Conservation (phyloP, 345 rosid genomes). For the Chamaenerion angustifolium region DNA sequence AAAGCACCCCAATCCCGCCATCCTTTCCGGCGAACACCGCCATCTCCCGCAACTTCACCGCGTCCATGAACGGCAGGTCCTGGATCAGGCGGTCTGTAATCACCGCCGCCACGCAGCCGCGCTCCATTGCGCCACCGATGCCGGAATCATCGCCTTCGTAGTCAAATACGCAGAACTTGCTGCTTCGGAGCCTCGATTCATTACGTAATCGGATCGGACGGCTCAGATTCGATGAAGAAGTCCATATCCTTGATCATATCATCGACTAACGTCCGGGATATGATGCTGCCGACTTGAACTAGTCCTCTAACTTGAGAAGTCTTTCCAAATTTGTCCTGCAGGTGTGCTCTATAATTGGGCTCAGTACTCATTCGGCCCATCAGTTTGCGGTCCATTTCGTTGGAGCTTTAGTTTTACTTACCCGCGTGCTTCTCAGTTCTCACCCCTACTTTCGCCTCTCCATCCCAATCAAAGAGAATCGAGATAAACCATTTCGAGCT, state of each 20-base stretch:
- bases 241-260: slow-evolving; percentile 19
- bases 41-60: slow-evolving; percentile 37
- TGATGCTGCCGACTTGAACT: too few relatives aligned
- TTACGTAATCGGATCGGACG: slow-evolving; percentile 23
- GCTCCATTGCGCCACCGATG: slow-evolving; percentile 33
- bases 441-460: too few relatives aligned
- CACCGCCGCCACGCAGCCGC: slow-evolving; percentile 47
- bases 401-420: too few relatives aligned
- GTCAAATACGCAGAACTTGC: slow-evolving; percentile 43
- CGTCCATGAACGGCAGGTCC: slow-evolving; percentile 44
- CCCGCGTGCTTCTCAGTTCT: too few relatives aligned
- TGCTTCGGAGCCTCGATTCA: slow-evolving; percentile 12
- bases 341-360: too few relatives aligned
- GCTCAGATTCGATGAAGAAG: slow-evolving; percentile 33
- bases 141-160: slow-evolving; percentile 23
- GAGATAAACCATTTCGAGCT: too few relatives aligned
- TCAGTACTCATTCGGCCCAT: too few relatives aligned
- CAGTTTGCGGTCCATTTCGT: too few relatives aligned
- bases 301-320: too few relatives aligned
- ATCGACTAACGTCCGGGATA: slow-evolving; percentile 1
- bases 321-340: too few relatives aligned
- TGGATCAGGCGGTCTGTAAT: slow-evolving; percentile 42
- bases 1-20: slow-evolving; percentile 16
- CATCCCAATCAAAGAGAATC: too few relatives aligned
- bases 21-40: slow-evolving; percentile 23